Percentiles rank a stretch among this genome's conserved stretches.
Conservation (phyloP, 108 stramenopile genomes). For the Cylindrotheca closterium region DNA sequence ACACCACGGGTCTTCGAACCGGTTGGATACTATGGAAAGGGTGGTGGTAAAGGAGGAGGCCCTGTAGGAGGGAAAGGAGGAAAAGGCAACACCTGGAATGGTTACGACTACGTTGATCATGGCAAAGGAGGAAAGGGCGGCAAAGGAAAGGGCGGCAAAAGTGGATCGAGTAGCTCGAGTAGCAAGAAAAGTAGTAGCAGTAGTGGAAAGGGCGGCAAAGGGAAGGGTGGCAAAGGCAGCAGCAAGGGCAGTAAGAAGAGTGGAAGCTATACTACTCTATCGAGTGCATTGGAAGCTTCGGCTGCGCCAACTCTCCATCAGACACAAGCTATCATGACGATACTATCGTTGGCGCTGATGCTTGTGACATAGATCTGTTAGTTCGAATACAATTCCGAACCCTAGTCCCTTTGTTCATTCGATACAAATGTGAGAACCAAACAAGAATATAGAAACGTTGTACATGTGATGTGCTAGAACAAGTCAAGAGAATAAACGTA, state of each 20-base stretch:
- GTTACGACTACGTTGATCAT: background rate
- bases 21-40: background rate
- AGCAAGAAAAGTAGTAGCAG: slow-evolving; percentile 7
- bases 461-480: too few species aligned
- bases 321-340: too few species aligned
- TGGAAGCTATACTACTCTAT: too few species aligned
- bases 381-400: too few species aligned
- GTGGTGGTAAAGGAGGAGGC: background rate
- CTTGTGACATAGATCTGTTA: too few species aligned
- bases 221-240: background rate
- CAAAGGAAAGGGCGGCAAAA: background rate
- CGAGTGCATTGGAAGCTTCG: too few species aligned
- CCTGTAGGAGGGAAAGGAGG: background rate
- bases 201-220: background rate
- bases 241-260: background rate
- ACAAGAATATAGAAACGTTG: too few species aligned
- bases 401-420: too few species aligned
- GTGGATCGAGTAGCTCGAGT: background rate
- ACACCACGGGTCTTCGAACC: background rate
- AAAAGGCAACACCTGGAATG: background rate
- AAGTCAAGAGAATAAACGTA: too few species aligned
- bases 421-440: too few species aligned
- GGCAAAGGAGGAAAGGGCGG: slow-evolving; percentile 2
- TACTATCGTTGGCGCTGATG: too few species aligned
- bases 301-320: too few species aligned